Evolutionary conservation across 805 yeast genomes (phyloP), one percentile per base, ranked within the genome.

Genomic region (Trichomonascus vanleenenianus): DNA sequence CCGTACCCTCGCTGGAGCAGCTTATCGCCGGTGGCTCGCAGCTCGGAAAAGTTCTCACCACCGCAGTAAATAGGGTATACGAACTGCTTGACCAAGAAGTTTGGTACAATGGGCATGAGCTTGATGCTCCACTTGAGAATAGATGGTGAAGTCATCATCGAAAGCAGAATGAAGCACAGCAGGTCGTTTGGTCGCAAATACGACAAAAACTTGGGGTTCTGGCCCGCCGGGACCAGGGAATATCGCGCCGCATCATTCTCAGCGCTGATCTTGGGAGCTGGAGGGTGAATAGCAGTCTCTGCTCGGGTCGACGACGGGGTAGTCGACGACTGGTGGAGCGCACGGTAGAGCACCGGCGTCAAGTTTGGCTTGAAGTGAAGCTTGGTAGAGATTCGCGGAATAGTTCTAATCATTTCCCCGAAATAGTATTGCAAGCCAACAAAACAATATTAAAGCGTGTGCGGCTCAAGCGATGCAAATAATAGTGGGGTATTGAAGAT

Each of bases 61-160:
- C 97, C 97, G 61, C 94, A 83, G 67, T 91, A 89, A 50, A 85
- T 73, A 49, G 83, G 83, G 62, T 85, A 88, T 14, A 89, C 85
- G 51, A 87, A 71, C 35, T 76, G 65, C 64, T 80, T 85, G 51
- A 89, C 74, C 36, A 87, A 44, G 50, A 76, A 71, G 53, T 83
- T 69, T 16, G 97, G 97, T 30, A 56, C 58, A 45, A 63, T 61
- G 9, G 67, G 68, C 50, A 66, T 52, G 18, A 57, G 35, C 47
- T 50, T 54, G 45, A 60, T 61, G 7, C 68, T 62, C 20, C 54
- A 40, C 36, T 56, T 52, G 42, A 66, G 51, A 14, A 64, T 53
- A 27, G 52, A 20, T 18, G 60, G 61, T 35, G 64, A 57, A 4
- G 70, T 63, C 34, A 64, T 59, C 11, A 54, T 56, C 8, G 61